These are phyloP conservation scores for Incumbomyces lentus DNA, from an alignment of 2,329 filamentous ascomycete genomes.

Conservation along the genomic window DNA sequence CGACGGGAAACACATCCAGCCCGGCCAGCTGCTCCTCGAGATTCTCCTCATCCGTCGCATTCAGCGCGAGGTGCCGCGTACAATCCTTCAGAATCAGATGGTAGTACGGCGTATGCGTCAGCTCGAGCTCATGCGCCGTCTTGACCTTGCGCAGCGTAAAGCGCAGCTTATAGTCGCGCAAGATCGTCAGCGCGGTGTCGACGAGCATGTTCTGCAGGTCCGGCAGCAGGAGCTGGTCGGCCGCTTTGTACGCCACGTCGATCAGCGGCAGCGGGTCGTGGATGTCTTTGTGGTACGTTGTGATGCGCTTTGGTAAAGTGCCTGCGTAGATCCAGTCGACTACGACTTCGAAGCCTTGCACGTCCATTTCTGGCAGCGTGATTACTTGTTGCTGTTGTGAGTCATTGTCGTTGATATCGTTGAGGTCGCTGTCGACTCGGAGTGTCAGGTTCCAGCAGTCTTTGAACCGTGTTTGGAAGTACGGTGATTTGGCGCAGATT, in stretches of 20 bases:
- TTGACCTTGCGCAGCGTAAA: background rate
- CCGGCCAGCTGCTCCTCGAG: background rate
- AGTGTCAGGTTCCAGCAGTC: slow-evolving; percentile 36
- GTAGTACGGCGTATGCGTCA: background rate
- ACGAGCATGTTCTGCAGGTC: slow-evolving; percentile 1
- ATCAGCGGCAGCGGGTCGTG: background rate
- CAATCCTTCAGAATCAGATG: background rate
- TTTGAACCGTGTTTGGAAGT: slow-evolving; percentile 41
- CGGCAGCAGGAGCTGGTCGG: background rate
- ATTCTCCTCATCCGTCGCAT: background rate
- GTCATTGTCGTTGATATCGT: no score
- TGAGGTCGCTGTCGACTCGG: no score
- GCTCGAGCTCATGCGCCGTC: background rate
- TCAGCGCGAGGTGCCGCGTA: background rate
- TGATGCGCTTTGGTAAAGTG: slow-evolving; percentile 7
- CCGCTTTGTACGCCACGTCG: background rate
- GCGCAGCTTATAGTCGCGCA: background rate
- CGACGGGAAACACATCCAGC: background rate
- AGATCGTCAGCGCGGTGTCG: background rate
- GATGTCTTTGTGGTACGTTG: no score
- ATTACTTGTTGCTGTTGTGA: no score
- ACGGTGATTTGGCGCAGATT: slow-evolving; percentile 38
- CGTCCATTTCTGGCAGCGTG: slow-evolving; percentile 40
- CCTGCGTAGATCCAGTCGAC: slow-evolving; percentile 26
- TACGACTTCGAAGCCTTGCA: slow-evolving; percentile 42